Evolutionary conservation across 257 asterid species (phyloP), one percentile per base, ranked within the genome.

Genomic region (Ajuga chamaepitys): DNA sequence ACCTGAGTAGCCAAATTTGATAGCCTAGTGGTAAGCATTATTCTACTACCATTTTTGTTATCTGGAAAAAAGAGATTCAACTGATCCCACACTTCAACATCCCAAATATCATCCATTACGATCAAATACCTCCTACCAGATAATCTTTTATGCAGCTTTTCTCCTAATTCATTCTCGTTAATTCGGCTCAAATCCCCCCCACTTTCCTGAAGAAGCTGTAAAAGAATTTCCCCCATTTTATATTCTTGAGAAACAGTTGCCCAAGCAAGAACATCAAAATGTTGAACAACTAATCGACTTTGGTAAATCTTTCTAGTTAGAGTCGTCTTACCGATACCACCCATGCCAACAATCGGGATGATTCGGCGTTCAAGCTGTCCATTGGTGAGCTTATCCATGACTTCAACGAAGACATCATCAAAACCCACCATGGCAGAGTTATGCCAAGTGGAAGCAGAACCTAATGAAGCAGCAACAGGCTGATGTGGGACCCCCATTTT

Each of bases 81-180:
- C 4, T n/a, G 18, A 42, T 61, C 67, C 67, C 67, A 61, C 6
- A 12, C 54, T 8, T 41, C 54, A 0, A 14, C 3, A 25, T 16
- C 25, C 67, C 67, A 61, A 2, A 61, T 41, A 42, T 61, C 54
- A 24, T 61, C 54, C 4, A 61, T 13, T 17, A 61, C 25, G n/a
- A 61, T 42, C 34, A 61, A 41, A 42, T 61, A 61, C 24, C 54
- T 61, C 42, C 54, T 61, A 14, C 67, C 67, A 9, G 9, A 61
- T 5, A 61, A 61, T 40, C 10, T 41, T 24, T 61, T 28, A 9
- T 61, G 26, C 0, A 61, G n/a, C 17, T 24, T 11, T 13, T 22
- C 3, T 61, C 67, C 54, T 42, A 61, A 16, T 42, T 61, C 16
- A 40, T 4, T 8, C 6, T 7, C 16, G 0, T 6, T 1, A 2